phyloP scores from a whole-genome alignment of 2,329 filamentous ascomycete species.

The Colletotrichum gloeosporioides region DNA sequence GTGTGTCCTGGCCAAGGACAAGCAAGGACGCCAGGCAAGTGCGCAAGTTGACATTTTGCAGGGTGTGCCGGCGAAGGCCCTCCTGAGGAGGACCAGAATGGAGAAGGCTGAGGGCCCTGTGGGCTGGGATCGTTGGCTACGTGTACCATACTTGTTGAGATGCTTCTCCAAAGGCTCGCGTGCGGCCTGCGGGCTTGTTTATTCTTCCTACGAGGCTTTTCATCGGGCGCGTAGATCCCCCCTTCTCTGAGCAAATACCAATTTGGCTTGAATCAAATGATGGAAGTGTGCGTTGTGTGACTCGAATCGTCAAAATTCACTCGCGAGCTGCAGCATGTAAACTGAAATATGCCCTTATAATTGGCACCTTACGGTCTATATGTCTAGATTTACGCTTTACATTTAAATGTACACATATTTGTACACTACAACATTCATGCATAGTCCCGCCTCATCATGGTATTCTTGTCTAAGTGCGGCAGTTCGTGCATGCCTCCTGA shows the following conservation, averaged over 20 bases:
- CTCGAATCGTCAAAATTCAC: background rate
- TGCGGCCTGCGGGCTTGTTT: background rate
- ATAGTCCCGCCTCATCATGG: background rate
- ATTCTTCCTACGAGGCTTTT: background rate
- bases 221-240: slow-evolving; percentile 2
- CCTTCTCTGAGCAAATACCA: slow-evolving; percentile 11
- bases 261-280: slow-evolving; percentile 12
- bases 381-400: background rate
- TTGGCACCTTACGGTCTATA: background rate
- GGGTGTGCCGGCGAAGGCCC: background rate
- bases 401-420: background rate
- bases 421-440: background rate
- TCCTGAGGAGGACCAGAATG: background rate
- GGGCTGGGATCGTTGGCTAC: slow-evolving; percentile 3
- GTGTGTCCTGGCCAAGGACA: background rate
- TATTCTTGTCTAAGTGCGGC: background rate
- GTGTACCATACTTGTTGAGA: slow-evolving; percentile 18
- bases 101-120: background rate
- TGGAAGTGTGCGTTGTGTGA: background rate
- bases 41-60: slow-evolving; percentile 6
- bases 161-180: background rate
- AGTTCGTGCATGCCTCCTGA: background rate
- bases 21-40: background rate
- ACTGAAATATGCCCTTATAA: background rate
- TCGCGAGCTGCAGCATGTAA: background rate